Conservation (phyloP, 2,329 filamentous ascomycete species). For the Ramularia endophylla region DNA sequence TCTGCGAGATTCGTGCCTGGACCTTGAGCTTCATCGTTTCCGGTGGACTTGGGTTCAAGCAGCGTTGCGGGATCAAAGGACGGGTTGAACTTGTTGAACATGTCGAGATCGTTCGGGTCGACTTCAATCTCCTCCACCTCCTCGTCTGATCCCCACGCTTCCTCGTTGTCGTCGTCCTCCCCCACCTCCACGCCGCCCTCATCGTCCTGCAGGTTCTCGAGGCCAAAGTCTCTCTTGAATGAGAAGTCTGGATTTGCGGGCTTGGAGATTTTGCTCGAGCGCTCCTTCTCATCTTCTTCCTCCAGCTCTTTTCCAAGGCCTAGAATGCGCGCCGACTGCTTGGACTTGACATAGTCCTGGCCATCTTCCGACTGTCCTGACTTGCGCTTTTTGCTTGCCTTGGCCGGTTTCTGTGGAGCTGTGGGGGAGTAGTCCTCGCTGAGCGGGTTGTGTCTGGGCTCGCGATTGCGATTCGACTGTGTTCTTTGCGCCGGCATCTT, state of each 20-base stretch:
- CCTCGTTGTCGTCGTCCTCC: constrained; percentile 44
- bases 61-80: constrained; percentile 64
- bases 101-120: constrained; percentile 80
- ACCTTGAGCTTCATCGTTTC: constrained; percentile 31
- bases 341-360: constrained; percentile 73
- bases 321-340: constrained; percentile 81
- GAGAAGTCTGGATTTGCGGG: constrained; percentile 62
- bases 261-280: constrained; percentile 36
- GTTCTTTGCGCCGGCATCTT: constrained; percentile 29
- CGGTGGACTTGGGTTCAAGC: constrained; percentile 57
- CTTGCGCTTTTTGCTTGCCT: constrained; percentile 57
- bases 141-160: constrained; percentile 70
- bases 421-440: constrained; percentile 76
- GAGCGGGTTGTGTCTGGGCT: constrained; percentile 80
- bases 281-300: constrained; percentile 66
- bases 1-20: constrained; percentile 75
- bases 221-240: constrained; percentile 69
- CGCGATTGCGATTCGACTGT: constrained; percentile 47
- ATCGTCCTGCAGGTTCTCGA: constrained; percentile 32
- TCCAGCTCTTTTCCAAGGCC: constrained; percentile 82
- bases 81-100: constrained; percentile 85
- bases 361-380: constrained; percentile 51
- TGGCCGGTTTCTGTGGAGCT: constrained; percentile 63
- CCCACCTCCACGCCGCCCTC: constrained; percentile 50
- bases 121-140: constrained; percentile 64